A percentile compares a stretch with the other conserved stretches of the same genome.
Evolutionary conservation across 139 green algal genomes (phyloP).

Genomic region (Volvox reticuliferus): DNA sequence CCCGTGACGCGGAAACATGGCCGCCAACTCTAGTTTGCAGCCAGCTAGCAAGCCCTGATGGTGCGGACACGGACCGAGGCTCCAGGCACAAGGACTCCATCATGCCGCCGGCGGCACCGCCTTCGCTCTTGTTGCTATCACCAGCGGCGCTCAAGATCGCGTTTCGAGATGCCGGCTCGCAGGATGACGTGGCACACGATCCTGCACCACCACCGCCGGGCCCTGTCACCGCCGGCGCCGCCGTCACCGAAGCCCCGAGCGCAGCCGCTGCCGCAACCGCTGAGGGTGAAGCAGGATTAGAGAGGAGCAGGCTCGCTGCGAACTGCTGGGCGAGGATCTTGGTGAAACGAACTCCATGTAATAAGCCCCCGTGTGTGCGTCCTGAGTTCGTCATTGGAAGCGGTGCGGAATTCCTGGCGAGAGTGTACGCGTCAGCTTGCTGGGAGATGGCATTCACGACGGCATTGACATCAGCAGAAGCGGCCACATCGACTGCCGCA

Average conservation of each 20-base stretch:
- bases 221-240: background rate
- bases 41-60: background rate
- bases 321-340: constrained; percentile 25
- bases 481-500: too few relatives aligned
- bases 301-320: background rate
- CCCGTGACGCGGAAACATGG: too few relatives aligned
- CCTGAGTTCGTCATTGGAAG: background rate
- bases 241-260: too few relatives aligned
- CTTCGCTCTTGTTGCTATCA: too few relatives aligned
- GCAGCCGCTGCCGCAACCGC: background rate
- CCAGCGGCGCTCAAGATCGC: background rate
- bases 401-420: background rate
- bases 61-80: background rate
- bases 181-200: background rate
- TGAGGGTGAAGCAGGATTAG: background rate
- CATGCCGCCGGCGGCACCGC: background rate
- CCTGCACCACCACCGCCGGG: background rate
- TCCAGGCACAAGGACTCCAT: background rate
- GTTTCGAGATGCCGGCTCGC: background rate
- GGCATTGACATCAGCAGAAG: too few relatives aligned
- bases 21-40: background rate
- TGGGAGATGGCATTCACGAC: too few relatives aligned
- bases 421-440: background rate
- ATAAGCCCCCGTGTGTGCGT: background rate
- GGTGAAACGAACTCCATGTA: background rate